phyloP scores from a whole-genome alignment of 805 yeast genomes.

The Teunomyces kruisii region DNA sequence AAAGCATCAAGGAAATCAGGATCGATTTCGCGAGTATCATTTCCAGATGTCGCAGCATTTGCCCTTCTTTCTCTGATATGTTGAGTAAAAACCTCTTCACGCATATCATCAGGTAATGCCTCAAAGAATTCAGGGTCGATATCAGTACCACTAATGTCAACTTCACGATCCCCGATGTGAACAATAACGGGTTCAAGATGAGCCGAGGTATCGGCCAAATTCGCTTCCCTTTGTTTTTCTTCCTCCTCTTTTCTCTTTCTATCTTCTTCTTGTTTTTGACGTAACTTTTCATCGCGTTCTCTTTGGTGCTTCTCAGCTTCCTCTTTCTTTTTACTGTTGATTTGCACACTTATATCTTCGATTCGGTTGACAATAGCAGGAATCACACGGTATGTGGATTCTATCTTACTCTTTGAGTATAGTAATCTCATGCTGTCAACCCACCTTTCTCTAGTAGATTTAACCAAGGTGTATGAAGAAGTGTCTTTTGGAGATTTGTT shows the following conservation, averaged over 20 bases:
- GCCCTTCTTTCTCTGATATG: constrained; percentile 76
- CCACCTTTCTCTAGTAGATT: constrained; percentile 70
- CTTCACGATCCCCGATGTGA: constrained; percentile 70
- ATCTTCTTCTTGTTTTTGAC: constrained; percentile 33
- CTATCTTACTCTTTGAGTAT: constrained; percentile 25
- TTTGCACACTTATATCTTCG: constrained; percentile 47
- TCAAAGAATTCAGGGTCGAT: constrained; percentile 88
- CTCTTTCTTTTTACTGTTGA: constrained; percentile 28
- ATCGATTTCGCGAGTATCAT: constrained; percentile 63
- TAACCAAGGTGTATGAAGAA: constrained; percentile 25
- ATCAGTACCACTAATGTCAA: constrained; percentile 86
- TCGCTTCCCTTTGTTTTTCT: constrained; percentile 15
- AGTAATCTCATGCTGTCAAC: constrained; percentile 53
- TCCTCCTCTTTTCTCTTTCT: constrained; percentile 27
- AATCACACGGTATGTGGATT: constrained; percentile 11
- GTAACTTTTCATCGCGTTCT: constrained; percentile 28
- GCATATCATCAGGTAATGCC: constrained; percentile 89
- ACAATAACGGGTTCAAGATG: constrained; percentile 59
- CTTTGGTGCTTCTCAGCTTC: constrained; percentile 24
- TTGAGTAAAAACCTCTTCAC: constrained; percentile 87
- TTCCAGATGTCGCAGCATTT: constrained; percentile 45
- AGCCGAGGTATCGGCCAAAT: constrained; percentile 10
- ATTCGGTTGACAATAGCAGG: constrained; percentile 47
- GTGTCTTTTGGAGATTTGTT: constrained; percentile 10
- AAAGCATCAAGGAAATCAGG: constrained; percentile 79